Base-by-base conservation (phyloP, 2,329 filamentous ascomycete genomes). In the Capronia coronata region DNA sequence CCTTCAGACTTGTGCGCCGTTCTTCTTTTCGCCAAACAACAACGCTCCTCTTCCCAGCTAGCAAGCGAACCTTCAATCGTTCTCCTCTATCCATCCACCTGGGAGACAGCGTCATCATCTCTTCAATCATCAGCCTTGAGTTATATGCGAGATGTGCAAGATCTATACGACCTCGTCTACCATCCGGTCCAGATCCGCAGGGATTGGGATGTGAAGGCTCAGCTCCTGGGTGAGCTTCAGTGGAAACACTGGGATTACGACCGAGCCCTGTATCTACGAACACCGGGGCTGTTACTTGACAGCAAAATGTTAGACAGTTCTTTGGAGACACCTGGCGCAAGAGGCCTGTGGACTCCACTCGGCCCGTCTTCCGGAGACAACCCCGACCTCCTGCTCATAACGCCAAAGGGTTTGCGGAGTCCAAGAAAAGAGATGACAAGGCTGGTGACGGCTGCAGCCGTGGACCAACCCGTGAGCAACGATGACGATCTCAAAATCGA, bases 41-140 rank as follows among this genome's bases (percentile, higher is more conserved):
- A 58, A 10, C 47, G 56, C 13, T 41, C 49, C 32, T 34, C 43
- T 1, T 53, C 50, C 25, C 52, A 63, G 14, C 60, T 73, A 29
- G 53, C 64, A 1, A 62, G 61, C 21, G 66, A 67, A 19, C 63
- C 68, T 30, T 69, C 71, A 30, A 67, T 68, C 9, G 59, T 74
- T n/a, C 68, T 73, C 41, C 66, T 74, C 55, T 74, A 74, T 54
- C 71, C 71, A 6, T 61, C 66, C 48, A 67, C 69, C 52, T 73
- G 71, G 71, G 71, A 73, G 46, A 45, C 44, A 5, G 45, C 48
- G 8, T 43, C 29, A 2, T 43, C 47, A 1, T 14, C 40, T 5
- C 22, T 46, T 6, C 46, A 59, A 30, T 57, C 62, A 1, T 59
- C 58, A 11, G 68, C 68, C 0, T 57, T 73, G 18, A 63, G 63